These are phyloP conservation scores for Prunella vulgaris DNA, from an alignment of 257 asterid genomes.

Conservation along the genomic window DNA sequence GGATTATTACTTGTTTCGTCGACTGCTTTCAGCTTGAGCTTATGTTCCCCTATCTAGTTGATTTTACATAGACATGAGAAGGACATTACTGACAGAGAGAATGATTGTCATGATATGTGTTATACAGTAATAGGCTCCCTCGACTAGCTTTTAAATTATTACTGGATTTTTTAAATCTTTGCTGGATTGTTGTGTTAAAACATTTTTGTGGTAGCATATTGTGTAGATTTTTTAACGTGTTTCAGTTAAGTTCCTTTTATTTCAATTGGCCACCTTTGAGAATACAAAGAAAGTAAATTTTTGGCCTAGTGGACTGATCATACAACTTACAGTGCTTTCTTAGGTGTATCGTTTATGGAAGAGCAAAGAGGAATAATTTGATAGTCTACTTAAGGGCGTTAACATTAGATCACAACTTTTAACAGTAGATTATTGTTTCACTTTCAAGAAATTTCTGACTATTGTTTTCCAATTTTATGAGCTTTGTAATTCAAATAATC, in stretches of 20 bases:
- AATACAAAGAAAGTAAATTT: not conserved
- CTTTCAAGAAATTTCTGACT: not conserved
- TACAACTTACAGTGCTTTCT: not conserved
- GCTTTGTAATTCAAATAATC: not conserved
- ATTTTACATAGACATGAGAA: not conserved
- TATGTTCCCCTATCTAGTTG: not conserved
- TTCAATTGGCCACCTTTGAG: not conserved
- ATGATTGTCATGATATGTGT: not conserved
- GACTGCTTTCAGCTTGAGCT: not conserved
- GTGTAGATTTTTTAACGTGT: not conserved
- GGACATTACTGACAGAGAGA: not conserved
- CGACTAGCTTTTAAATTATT: not conserved
- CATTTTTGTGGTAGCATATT: not conserved
- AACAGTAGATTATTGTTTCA: not conserved
- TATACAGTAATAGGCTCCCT: not conserved
- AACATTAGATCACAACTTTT: not conserved
- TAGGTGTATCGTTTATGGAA: not conserved
- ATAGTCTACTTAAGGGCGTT: not conserved
- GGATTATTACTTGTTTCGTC: not conserved
- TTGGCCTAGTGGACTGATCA: not conserved
- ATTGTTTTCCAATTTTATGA: not conserved
- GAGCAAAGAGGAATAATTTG: not conserved
- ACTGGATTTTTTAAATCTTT: not conserved
- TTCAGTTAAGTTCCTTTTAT: not conserved
- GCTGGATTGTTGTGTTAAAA: not conserved